These are phyloP conservation scores for Suhomyces taliae DNA, from an alignment of 1,139 yeast species.

Conservation along the genomic window DNA sequence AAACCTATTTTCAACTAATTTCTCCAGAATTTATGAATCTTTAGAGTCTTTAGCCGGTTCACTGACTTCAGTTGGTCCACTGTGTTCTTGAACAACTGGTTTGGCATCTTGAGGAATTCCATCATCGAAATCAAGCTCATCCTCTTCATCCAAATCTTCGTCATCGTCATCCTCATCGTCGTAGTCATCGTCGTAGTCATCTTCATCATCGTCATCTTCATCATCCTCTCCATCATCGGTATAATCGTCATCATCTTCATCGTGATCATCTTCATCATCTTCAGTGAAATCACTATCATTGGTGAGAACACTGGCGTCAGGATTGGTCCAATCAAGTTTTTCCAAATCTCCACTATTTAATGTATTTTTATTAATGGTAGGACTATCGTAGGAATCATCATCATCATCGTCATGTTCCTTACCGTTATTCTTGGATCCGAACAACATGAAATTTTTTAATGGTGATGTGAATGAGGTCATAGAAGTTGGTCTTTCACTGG, in stretches of 20 bases:
- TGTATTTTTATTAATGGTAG: conserved; percentile 1
- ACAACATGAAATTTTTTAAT: conserved; percentile 43
- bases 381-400: conserved; percentile 2
- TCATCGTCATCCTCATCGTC: conserved; percentile 15
- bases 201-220: conserved; percentile 10
- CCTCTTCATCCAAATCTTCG: conserved; percentile 23
- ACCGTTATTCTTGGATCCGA: conserved; percentile 22
- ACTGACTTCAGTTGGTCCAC: too few relatives aligned
- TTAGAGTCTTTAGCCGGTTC: too few relatives aligned
- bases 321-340: conserved; percentile 2
- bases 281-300: conserved; percentile 15
- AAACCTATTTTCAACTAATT: too few relatives aligned
- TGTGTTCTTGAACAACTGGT: background rate
- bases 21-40: too few relatives aligned
- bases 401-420: conserved; percentile 13
- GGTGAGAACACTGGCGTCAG: conserved; percentile 7
- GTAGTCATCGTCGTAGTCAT: conserved; percentile 10
- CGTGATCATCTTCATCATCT: conserved; percentile 12
- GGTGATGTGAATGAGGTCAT: conserved; percentile 44
- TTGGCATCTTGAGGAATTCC: conserved; percentile 29
- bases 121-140: conserved; percentile 29
- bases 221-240: conserved; percentile 8
- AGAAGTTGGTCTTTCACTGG: conserved; percentile 29
- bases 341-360: conserved; percentile 5
- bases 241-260: conserved; percentile 9